Base-by-base conservation (phyloP, 139 green algal species). In the Limnomonas spitsbergensis region DNA sequence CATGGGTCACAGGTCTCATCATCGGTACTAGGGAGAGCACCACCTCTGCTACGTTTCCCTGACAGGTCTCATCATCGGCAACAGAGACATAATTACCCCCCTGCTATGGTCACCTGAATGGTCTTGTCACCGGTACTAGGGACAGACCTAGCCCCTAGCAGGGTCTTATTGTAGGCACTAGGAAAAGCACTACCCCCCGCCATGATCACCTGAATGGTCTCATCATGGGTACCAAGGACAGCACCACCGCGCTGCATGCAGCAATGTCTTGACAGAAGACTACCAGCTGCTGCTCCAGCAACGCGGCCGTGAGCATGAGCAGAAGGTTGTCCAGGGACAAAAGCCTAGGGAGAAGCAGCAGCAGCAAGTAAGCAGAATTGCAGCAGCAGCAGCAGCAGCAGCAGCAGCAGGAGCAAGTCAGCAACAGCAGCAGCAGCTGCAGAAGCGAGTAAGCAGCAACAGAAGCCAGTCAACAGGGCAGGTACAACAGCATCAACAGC, bases 281-380 rank as follows among this genome's bases (percentile, higher is more conserved):
- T 27, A 96, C 92, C 38, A 96, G 79, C 84, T 97, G 92, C 78
- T 88, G 88, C 88, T 98, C 94, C 66, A 98, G 86, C 84, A 98
- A 83, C 1, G 81, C 88, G 4, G 84, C 90, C 20, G 89, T 91
- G 3, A 97, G 78, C 68, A 95, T 78, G 34, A 78, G 78, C 4
- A 97, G 67, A 27, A 98, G 82, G 85, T 92, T 95, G 0, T 96
- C 91, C 54, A 98, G 75, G 7, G 85, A 91, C 53, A 98, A 80
- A 1, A 70, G 82, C 53, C 89, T 90, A 66, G 4, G 79, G n/a
- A n/a, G n/a, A n/a, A n/a, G n/a, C n/a, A 31, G 27, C 67, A 73
- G 32, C 32, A 24, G 67, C 67, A 73, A 52, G n/a, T n/a, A n/a
- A 7, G 38, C 38, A 4, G 27, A 26, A 35, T 35, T 40, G 31